Conservation (phyloP, 495 filamentous ascomycete species). For the Pseudotulostoma volvatum region DNA sequence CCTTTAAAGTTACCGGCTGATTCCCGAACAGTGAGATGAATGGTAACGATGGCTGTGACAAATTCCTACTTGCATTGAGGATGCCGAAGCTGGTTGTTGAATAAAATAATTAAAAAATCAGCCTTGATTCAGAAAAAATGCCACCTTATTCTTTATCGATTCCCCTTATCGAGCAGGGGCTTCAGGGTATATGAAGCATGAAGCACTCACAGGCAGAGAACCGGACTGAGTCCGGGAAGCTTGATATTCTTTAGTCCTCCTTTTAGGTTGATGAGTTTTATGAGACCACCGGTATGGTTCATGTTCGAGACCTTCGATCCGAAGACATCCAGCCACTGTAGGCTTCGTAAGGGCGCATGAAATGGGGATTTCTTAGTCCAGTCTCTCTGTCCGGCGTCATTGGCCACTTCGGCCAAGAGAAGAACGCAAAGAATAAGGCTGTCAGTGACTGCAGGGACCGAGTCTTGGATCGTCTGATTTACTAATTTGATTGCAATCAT, state of each 20-base stretch:
- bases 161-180: too few species aligned
- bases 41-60: slow-evolving; percentile 16
- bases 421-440: slow-evolving; percentile 24
- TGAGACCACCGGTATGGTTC: slow-evolving; percentile 21
- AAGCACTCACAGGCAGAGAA: slow-evolving; percentile 24
- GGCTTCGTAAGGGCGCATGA: slow-evolving; percentile 19
- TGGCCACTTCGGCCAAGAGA: slow-evolving; percentile 15
- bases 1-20: slow-evolving; percentile 8
- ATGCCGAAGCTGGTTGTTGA: slow-evolving; percentile 18
- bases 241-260: slow-evolving; percentile 21
- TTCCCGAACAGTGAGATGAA: slow-evolving; percentile 15
- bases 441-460: slow-evolving; percentile 18
- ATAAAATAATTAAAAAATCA: neutral
- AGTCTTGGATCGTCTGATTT: slow-evolving; percentile 18
- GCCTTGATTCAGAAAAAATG: too few species aligned
- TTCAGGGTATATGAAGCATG: too few species aligned
- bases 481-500: slow-evolving; percentile 24
- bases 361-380: slow-evolving; percentile 12
- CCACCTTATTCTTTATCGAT: too few species aligned
- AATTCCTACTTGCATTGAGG: slow-evolving; percentile 16
- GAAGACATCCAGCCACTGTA: slow-evolving; percentile 30
- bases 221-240: slow-evolving; percentile 16
- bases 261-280: slow-evolving; percentile 20
- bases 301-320: slow-evolving; percentile 22
- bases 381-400: slow-evolving; percentile 2